These are phyloP conservation scores for Globisporangium carolinianum DNA, from an alignment of 352 stramenopile genomes.

Conservation along the genomic window DNA sequence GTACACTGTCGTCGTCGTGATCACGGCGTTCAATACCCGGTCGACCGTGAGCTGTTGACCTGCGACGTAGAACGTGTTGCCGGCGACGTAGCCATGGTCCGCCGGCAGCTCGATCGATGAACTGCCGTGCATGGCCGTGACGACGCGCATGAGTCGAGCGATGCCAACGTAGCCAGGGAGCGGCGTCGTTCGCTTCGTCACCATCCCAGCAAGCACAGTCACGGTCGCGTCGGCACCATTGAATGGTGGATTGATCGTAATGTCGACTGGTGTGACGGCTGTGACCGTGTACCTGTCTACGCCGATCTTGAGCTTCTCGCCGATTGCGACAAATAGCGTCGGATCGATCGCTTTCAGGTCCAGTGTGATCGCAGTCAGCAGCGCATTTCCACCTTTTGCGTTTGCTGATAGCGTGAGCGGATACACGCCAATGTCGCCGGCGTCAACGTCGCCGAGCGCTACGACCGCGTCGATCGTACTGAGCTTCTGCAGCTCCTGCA, in stretches of 20 bases:
- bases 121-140: constrained; percentile 24
- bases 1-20: constrained; percentile 34
- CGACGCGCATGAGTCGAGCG: constrained; percentile 30
- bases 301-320: constrained; percentile 42
- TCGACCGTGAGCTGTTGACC: constrained; percentile 29
- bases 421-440: constrained; percentile 54
- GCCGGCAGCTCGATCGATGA: constrained; percentile 33
- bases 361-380: constrained; percentile 39
- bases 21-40: constrained; percentile 12
- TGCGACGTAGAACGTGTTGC: constrained; percentile 34
- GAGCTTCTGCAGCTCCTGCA: constrained; percentile 66
- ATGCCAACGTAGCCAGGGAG: constrained; percentile 48
- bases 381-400: constrained; percentile 17
- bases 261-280: constrained; percentile 30
- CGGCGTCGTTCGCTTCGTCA: constrained; percentile 42
- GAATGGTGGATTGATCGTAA: constrained; percentile 32
- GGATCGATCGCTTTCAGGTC: constrained; percentile 42
- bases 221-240: constrained; percentile 6
- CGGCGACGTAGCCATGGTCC: constrained; percentile 26
- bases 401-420: constrained; percentile 41
- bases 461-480: constrained; percentile 50
- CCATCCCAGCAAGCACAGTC: constrained; percentile 31
- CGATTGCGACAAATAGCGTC: constrained; percentile 50
- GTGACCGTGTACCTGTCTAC: constrained; percentile 28
- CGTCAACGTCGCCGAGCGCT: constrained; percentile 30